phyloP scores from a whole-genome alignment of 345 rosid species.

The Gossypium ekmanianum region DNA sequence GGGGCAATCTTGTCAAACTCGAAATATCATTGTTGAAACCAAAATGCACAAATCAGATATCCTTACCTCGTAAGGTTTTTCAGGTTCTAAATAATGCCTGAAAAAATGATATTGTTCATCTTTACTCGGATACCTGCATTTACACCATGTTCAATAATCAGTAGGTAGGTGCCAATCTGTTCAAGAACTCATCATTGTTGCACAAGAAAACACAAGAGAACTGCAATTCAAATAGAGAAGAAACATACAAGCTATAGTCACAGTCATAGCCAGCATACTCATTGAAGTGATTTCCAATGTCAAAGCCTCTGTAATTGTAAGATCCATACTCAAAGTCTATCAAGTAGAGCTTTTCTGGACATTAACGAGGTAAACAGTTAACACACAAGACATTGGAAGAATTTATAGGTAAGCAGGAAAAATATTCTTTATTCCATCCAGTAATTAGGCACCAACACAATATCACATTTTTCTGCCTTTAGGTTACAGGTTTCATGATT shows the following conservation, averaged over 20 bases:
- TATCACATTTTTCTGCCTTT: not conserved
- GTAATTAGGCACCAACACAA: not conserved
- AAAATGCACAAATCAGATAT: not conserved
- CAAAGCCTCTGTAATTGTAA: conserved; percentile 88
- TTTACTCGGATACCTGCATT: conserved; percentile 68
- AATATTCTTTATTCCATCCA: not conserved
- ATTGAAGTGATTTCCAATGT: conserved; percentile 93
- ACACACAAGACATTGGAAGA: conserved; percentile 28
- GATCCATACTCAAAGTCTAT: conserved; percentile 97
- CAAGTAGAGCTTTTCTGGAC: conserved; percentile 72
- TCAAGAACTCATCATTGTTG: not conserved
- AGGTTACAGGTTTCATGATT: not conserved
- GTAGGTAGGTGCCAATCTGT: not conserved
- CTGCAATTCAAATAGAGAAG: conserved; percentile 16
- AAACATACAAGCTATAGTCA: conserved; percentile 74
- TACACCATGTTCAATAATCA: conserved; percentile 22
- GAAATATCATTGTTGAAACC: not conserved
- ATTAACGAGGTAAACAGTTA: conserved; percentile 21
- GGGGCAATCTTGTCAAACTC: not conserved
- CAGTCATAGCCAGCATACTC: conserved; percentile 96
- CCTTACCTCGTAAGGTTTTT: conserved; percentile 62
- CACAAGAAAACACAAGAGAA: conserved; percentile 9
- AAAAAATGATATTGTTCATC: conserved; percentile 83
- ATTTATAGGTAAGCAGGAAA: not conserved
- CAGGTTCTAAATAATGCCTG: conserved; percentile 75